Base-by-base conservation (phyloP, 306 rosid species). In the Gleditsia sinensis region DNA sequence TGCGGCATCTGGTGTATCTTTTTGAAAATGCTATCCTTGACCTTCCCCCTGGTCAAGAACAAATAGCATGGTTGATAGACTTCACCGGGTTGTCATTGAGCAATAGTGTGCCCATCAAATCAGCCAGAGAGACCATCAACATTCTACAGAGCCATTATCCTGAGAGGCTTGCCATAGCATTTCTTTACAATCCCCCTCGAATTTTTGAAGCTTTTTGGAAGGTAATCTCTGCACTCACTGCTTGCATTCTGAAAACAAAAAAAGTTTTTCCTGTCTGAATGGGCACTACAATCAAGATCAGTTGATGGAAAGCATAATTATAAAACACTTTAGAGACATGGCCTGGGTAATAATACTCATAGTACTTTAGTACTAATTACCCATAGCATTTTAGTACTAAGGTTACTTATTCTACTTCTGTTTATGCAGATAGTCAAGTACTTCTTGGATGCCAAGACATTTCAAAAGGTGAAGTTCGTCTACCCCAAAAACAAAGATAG, bases 381-480 rank as follows among this genome's bases (percentile, higher is more conserved):
- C 4, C 11, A 32, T 48, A 48, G 43, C 33, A 61, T 73, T 50
- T 45, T 20, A 30, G 67, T 5, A 30, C 25, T 6, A 11, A 64
- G 46, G 14, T 62, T 68, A 7, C n/a, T 57, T 8, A 16, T 59
- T 75, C 13, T 64, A 34, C 19, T 82, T 72, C 14, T 71, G 7
- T 56, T 75, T 39, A 42, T 83, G 84, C 87, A 93, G 97, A 83
- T 91, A 65, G 94, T 91, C 55, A 91, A 91, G 86, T 94, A 86
- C 74, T 91, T 94, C 80, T 76, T 94, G 92, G 97, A 91, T 51
- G 75, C 74, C 74, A 94, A 89, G 82, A 91, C 98, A 64, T 91
- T 88, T 80, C 90, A 91, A 61, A 94, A 93, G 80, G 94, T 94
- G 81, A 89, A 90, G 81, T 91, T 94, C 74, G 91, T 91, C 13